Evolutionary conservation across 2,329 filamentous ascomycete genomes (phyloP).

Genomic region (Beauveria sp.): DNA sequence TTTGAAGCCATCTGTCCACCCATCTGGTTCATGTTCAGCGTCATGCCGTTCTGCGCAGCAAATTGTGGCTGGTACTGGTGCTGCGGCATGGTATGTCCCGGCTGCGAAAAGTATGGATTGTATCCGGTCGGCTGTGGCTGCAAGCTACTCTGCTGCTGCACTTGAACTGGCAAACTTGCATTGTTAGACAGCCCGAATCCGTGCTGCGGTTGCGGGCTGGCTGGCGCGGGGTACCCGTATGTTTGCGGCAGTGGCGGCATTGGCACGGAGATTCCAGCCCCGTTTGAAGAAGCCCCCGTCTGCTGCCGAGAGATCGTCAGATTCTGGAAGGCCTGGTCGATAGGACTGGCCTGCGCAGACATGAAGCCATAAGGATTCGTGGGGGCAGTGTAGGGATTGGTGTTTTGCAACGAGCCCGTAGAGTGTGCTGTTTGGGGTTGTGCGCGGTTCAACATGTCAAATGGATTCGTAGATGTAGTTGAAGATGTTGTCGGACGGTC

Average conservation of each 20-base stretch:
- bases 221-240: slow-evolving; percentile 37
- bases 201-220: slow-evolving; percentile 33
- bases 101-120: slow-evolving; percentile 44
- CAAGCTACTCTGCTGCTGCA: slow-evolving; percentile 24
- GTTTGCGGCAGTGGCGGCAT: slow-evolving; percentile 29
- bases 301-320: slow-evolving; percentile 58
- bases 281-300: slow-evolving; percentile 67
- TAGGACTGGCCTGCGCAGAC: slow-evolving; percentile 27
- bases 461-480: slow-evolving; percentile 56
- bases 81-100: slow-evolving; percentile 17
- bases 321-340: slow-evolving; percentile 67
- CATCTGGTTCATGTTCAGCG: slow-evolving; percentile 31
- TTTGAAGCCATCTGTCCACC: slow-evolving; percentile 33
- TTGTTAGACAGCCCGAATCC: slow-evolving; percentile 32
- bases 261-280: slow-evolving; percentile 50
- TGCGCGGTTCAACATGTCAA: slow-evolving; percentile 49
- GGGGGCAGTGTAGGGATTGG: slow-evolving; percentile 45
- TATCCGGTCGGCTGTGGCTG: slow-evolving; percentile 36
- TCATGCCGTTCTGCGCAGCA: slow-evolving; percentile 24
- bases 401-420: slow-evolving; percentile 52
- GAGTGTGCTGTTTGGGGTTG: slow-evolving; percentile 58
- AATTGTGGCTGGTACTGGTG: slow-evolving; percentile 18
- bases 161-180: slow-evolving; percentile 31
- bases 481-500: slow-evolving; percentile 32
- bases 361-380: slow-evolving; percentile 65